Base-by-base conservation (phyloP, 805 yeast species). In the Grigorovia yakushimaensis region DNA sequence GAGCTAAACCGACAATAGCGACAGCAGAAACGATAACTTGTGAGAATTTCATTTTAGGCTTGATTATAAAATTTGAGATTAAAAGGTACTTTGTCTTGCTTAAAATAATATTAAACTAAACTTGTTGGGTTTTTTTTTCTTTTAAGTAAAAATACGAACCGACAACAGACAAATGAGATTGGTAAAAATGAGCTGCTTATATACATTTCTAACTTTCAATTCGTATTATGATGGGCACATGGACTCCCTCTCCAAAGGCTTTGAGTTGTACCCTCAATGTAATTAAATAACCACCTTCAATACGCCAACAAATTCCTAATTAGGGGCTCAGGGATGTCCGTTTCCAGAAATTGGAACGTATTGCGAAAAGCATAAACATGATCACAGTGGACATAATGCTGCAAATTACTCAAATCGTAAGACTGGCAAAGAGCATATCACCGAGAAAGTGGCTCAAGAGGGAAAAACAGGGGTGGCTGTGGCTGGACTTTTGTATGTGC, bases 31-130 rank as follows among this genome's bases (percentile, higher is more conserved):
- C 35, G 13, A 52, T 18, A 35, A 49, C 21, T 36, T 51, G 47
- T 18, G 51, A 41, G 20, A 48, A 39, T 42, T 52, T 48, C 55
- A 52, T 52, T 36, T 7, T 41, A 33, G 41, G 21, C 21, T 39
- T 20, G 20, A 11, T 39, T 39, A 17, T 6, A 23, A 6, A 6
- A 9, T 23, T 23, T 23, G 9, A 23, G n/a, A n/a, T n/a, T n/a
- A n/a, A n/a, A n/a, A n/a, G n/a, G n/a, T n/a, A n/a, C n/a, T n/a
- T n/a, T n/a, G n/a, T n/a, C n/a, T n/a, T n/a, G n/a, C n/a, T n/a
- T n/a, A n/a, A n/a, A n/a, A n/a, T n/a, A n/a, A n/a, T n/a, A n/a
- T n/a, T n/a, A n/a, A n/a, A n/a, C n/a, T n/a, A n/a, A n/a, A n/a
- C n/a, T n/a, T n/a, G n/a, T n/a, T n/a, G n/a, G n/a, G n/a, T n/a